Conservation (phyloP, 768 basidiomycete species). For the Termitomyces sp. region DNA sequence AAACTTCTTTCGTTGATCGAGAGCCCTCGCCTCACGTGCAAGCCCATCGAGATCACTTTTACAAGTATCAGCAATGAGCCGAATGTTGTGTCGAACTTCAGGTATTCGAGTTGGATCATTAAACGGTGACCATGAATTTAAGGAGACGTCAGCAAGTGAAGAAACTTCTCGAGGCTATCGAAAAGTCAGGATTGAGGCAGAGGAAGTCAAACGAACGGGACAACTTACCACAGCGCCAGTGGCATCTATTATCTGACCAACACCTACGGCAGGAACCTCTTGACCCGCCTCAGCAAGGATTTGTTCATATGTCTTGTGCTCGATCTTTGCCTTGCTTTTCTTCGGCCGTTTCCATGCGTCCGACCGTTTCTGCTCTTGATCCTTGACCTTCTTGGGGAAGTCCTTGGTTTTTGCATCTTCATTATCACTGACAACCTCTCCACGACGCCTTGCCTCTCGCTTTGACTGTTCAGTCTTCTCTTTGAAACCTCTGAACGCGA, state of each 20-base stretch:
- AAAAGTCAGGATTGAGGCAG: conserved; percentile 4
- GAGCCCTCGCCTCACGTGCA: conserved; percentile 80
- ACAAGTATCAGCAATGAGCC: conserved; percentile 78
- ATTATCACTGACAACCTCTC: conserved; percentile 71
- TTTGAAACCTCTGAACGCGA: conserved; percentile 81
- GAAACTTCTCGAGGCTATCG: conserved; percentile 78
- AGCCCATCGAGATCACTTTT: conserved; percentile 84
- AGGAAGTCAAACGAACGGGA: background rate
- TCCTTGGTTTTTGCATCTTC: conserved; percentile 48
- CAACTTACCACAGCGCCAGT: conserved; percentile 79
- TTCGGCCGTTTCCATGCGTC: conserved; percentile 84
- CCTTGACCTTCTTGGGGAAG: conserved; percentile 46
- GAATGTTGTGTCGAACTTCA: conserved; percentile 94
- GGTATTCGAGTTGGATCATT: conserved; percentile 87
- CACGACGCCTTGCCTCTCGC: conserved; percentile 68
- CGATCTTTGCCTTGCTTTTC: conserved; percentile 78
- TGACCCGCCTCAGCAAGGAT: conserved; percentile 84
- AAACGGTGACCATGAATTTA: conserved; percentile 80
- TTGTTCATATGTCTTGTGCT: conserved; percentile 97
- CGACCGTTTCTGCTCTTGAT: conserved; percentile 54
- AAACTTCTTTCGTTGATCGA: conserved; percentile 76
- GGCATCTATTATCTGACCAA: conserved; percentile 92
- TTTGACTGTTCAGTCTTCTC: conserved; percentile 86
- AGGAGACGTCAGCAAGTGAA: conserved; percentile 72
- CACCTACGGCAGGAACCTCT: conserved; percentile 41